phyloP scores from a whole-genome alignment of 1,139 yeast genomes.

The Saccharomycopsis hybrid region DNA sequence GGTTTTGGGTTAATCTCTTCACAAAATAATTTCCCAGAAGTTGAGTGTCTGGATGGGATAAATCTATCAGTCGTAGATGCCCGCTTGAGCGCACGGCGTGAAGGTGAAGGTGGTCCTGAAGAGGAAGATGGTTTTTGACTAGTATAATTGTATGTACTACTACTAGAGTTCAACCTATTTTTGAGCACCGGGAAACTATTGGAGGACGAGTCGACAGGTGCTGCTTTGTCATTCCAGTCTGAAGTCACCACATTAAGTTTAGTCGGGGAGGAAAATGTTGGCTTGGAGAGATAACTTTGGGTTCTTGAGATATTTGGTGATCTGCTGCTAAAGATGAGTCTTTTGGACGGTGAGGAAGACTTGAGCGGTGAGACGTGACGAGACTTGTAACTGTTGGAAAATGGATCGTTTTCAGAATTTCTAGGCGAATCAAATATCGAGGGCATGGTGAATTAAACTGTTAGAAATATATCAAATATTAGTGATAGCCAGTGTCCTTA shows the following conservation, averaged over 20 bases:
- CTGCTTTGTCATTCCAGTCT: slow-evolving; percentile 27
- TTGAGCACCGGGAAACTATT: too few species aligned
- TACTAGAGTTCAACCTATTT: too few species aligned
- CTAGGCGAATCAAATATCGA: neutral
- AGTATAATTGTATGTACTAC: too few species aligned
- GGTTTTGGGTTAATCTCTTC: slow-evolving; percentile 32
- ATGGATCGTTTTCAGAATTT: neutral
- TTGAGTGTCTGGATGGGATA: slow-evolving; percentile 47
- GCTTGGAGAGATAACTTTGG: slow-evolving; percentile 15
- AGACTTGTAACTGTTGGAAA: neutral
- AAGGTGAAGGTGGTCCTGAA: slow-evolving; percentile 22
- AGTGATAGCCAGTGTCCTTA: too few species aligned
- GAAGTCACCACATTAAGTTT: slow-evolving; percentile 37
- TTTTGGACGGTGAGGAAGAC: slow-evolving; percentile 8
- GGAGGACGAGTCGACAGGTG: slow-evolving; percentile 18
- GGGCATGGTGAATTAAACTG: neutral
- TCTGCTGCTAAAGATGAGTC: slow-evolving; percentile 14
- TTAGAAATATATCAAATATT: too few species aligned
- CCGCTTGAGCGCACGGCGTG: slow-evolving; percentile 19
- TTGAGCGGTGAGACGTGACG: neutral
- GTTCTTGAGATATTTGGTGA: slow-evolving; percentile 16
- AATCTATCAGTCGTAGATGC: slow-evolving; percentile 34
- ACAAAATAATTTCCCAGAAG: slow-evolving; percentile 35
- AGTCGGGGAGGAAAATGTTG: slow-evolving; percentile 34
- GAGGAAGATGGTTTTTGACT: too few species aligned